Evolutionary conservation across 1,284 basidiomycete genomes (phyloP).

Genomic region (Leccinum griseonigrum): DNA sequence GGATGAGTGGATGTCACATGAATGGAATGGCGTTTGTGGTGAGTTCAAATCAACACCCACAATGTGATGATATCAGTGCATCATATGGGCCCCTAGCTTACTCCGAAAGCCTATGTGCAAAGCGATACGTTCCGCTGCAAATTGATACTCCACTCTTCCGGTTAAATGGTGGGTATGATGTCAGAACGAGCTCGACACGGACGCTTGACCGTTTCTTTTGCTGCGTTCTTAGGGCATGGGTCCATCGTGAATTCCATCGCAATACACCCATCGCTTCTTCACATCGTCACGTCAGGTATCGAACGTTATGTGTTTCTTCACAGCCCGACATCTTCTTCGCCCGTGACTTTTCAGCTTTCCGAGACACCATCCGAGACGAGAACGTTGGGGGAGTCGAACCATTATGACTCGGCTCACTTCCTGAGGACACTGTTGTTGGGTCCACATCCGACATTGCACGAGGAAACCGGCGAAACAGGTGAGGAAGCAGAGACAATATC

Average conservation of each 20-base stretch:
- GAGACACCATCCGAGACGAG: slow-evolving; percentile 49
- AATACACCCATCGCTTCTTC: slow-evolving; percentile 68
- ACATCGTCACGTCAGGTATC: slow-evolving; percentile 67
- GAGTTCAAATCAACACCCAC: slow-evolving; percentile 12
- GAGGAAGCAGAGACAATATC: slow-evolving; percentile 41
- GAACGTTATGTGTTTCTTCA: slow-evolving; percentile 71
- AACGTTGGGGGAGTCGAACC: slow-evolving; percentile 32
- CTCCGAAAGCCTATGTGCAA: slow-evolving; percentile 34
- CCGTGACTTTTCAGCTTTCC: slow-evolving; percentile 43
- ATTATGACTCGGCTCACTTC: slow-evolving; percentile 33
- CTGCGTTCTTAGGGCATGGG: slow-evolving; percentile 50
- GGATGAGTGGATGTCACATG: slow-evolving; percentile 42
- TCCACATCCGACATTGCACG: slow-evolving; percentile 27
- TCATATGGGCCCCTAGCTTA: slow-evolving; percentile 42
- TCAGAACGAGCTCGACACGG: neutral
- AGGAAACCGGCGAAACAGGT: slow-evolving; percentile 34
- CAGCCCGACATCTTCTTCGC: slow-evolving; percentile 53
- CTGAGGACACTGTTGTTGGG: slow-evolving; percentile 34
- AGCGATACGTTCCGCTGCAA: slow-evolving; percentile 52
- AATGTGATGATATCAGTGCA: slow-evolving; percentile 6
- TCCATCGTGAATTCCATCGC: slow-evolving; percentile 73
- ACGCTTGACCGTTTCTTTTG: slow-evolving; percentile 5
- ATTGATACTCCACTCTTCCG: slow-evolving; percentile 55
- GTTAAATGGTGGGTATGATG: slow-evolving; percentile 46
- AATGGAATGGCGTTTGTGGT: slow-evolving; percentile 41